phyloP scores from a whole-genome alignment of 2,329 filamentous ascomycete genomes.

The Colletotrichum brevisporum region DNA sequence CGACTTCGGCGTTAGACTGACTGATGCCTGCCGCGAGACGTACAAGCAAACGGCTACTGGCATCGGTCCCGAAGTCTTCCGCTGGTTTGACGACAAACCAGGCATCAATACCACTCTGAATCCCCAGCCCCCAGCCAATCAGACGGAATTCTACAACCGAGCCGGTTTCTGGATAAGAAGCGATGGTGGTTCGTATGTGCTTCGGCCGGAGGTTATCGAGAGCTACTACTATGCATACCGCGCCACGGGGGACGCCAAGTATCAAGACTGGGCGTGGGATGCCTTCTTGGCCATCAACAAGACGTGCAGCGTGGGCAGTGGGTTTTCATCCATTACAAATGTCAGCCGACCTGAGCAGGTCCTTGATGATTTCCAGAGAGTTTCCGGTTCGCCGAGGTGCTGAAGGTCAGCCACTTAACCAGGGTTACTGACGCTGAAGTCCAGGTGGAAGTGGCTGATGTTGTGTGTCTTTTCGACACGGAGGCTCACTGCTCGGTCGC shows the following conservation, averaged over 20 bases:
- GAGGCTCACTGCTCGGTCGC: slow-evolving; percentile 61
- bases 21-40: slow-evolving; percentile 80
- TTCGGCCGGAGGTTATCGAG: slow-evolving; percentile 87
- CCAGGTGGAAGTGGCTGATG: slow-evolving; percentile 65
- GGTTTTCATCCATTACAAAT: slow-evolving; percentile 75
- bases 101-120: slow-evolving; percentile 56
- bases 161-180: slow-evolving; percentile 79
- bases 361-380: slow-evolving; percentile 82
- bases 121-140: slow-evolving; percentile 56
- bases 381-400: slow-evolving; percentile 88
- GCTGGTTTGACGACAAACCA: slow-evolving; percentile 67
- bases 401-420: slow-evolving; percentile 88
- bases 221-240: slow-evolving; percentile 90
- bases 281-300: slow-evolving; percentile 78
- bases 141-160: slow-evolving; percentile 72
- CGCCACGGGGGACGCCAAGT: slow-evolving; percentile 80
- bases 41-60: slow-evolving; percentile 77
- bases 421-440: slow-evolving; percentile 71
- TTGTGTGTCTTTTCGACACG: slow-evolving; percentile 65
- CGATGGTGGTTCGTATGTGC: slow-evolving; percentile 70
- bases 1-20: slow-evolving; percentile 80
- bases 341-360: too few species aligned
- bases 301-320: slow-evolving; percentile 74
- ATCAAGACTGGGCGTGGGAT: slow-evolving; percentile 88
- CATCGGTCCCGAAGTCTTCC: slow-evolving; percentile 83